Evolutionary conservation across 2,329 filamentous ascomycete genomes (phyloP).

Genomic region (Kalaharituber pfeilii): DNA sequence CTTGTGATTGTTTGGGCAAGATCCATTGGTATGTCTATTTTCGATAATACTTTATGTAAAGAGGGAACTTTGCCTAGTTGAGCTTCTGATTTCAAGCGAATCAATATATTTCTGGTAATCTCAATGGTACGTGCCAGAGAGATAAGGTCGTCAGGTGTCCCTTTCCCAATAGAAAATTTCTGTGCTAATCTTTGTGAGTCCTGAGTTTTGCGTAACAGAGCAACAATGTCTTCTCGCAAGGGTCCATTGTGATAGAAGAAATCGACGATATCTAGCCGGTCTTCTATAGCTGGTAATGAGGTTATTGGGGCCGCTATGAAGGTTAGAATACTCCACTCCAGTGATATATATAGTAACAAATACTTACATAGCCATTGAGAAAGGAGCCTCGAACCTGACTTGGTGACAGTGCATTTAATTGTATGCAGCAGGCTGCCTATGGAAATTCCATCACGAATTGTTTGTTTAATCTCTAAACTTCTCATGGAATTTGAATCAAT

Average conservation of each 20-base stretch:
- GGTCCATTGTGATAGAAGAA: conserved; percentile 49
- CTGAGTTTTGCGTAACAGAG: conserved; percentile 54
- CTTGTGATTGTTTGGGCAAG: conserved; percentile 54
- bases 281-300: conserved; percentile 60
- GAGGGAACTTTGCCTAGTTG: background rate
- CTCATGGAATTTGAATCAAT: conserved; percentile 87
- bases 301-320: conserved; percentile 58
- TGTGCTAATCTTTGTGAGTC: conserved; percentile 83
- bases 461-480: conserved; percentile 74
- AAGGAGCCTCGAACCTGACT: conserved; percentile 70
- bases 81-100: conserved; percentile 23
- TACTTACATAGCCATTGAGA: conserved; percentile 59
- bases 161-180: conserved; percentile 80
- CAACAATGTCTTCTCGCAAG: conserved; percentile 51
- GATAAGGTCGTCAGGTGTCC: conserved; percentile 81
- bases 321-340: background rate
- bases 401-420: conserved; percentile 77
- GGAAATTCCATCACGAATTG: conserved; percentile 59
- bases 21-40: conserved; percentile 44
- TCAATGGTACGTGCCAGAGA: conserved; percentile 65
- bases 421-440: conserved; percentile 78
- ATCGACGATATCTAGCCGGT: conserved; percentile 64
- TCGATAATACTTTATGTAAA: conserved; percentile 25
- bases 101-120: conserved; percentile 49
- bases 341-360: conserved; percentile 4